Base-by-base conservation (phyloP, 129 eudicot genomes). In the Mikania micrantha region DNA sequence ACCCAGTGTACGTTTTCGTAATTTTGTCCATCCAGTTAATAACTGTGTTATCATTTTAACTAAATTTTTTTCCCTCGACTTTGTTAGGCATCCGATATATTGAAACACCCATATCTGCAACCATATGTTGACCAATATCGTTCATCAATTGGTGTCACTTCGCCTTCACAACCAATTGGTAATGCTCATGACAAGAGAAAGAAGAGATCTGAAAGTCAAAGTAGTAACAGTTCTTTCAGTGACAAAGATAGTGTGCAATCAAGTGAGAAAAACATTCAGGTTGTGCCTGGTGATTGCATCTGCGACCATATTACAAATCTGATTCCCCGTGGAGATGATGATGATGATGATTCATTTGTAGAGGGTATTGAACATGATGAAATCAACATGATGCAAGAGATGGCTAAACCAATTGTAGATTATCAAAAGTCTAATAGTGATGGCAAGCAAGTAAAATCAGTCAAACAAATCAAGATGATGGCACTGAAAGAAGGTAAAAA, bases 191-290 rank as follows among this genome's bases (percentile, higher is more conserved):
- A 77, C 9, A 62, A 65, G 57, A 64, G 87, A 49, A 89, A 69
- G 78, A 83, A 12, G 48, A 79, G 83, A 78, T 83, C 82, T 44
- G 97, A 87, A 79, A 94, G 95, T 88, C 95, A 85, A 78, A 81
- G 96, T 66, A 89, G 99, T 73, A 90, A 74, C 77, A 87, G 99
- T 77, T 89, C 99, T 58, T 85, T 90, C 80, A 87, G 99, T 74
- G 99, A 94, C 58, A 90, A 78, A 57, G 99, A 87, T 27, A 88
- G 99, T 74, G 83, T 85, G 40, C 11, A 61, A 66, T 84, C 95
- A 25, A 84, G 82, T 59, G 98, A 92, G 77, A 88, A 76, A 69
- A 88, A 79, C 69, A 54, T 77, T 48, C 85, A 75, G 67, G 76
- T 27, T 27, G 36, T 10, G n/a, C 36, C 65, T 21, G 58, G 60